These are phyloP conservation scores for Lactifluus volemus DNA, from an alignment of 768 basidiomycete genomes.

Conservation along the genomic window DNA sequence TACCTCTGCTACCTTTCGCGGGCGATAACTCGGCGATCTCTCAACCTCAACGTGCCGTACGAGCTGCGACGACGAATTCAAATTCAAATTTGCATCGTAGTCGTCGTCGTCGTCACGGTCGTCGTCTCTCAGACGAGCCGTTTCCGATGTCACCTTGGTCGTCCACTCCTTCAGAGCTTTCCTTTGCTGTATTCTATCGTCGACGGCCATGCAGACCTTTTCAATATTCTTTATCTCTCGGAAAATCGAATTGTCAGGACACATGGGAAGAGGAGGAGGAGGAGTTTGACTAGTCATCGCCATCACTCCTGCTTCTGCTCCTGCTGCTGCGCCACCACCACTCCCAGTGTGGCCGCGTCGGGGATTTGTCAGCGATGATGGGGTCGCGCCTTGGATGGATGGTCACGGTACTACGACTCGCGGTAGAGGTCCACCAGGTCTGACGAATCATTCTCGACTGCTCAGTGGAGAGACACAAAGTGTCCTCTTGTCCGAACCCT, in stretches of 20 bases:
- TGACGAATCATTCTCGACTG: background rate
- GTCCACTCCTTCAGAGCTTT: background rate
- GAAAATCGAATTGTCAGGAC: background rate
- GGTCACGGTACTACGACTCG: too few relatives aligned
- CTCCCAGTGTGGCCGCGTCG: background rate
- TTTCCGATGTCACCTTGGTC: background rate
- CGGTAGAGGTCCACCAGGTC: background rate
- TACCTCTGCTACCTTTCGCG: background rate
- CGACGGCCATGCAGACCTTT: background rate
- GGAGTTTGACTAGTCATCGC: background rate
- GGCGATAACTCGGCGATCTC: background rate
- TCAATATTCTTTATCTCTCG: background rate
- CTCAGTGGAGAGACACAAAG: background rate
- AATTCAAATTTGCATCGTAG: background rate
- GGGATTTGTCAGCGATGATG: background rate
- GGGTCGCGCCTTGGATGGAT: background rate
- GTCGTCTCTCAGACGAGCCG: slow-evolving; percentile 1
- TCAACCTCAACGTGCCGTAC: background rate
- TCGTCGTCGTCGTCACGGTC: background rate
- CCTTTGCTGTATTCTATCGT: slow-evolving; percentile 2
- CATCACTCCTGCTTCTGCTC: background rate
- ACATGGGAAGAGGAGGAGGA: too few relatives aligned
- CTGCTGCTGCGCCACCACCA: background rate
- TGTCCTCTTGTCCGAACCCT: background rate
- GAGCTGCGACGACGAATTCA: too few relatives aligned